Evolutionary conservation across 2,329 filamentous ascomycete species (phyloP).

Genomic region (Didymosphaeria variabile): DNA sequence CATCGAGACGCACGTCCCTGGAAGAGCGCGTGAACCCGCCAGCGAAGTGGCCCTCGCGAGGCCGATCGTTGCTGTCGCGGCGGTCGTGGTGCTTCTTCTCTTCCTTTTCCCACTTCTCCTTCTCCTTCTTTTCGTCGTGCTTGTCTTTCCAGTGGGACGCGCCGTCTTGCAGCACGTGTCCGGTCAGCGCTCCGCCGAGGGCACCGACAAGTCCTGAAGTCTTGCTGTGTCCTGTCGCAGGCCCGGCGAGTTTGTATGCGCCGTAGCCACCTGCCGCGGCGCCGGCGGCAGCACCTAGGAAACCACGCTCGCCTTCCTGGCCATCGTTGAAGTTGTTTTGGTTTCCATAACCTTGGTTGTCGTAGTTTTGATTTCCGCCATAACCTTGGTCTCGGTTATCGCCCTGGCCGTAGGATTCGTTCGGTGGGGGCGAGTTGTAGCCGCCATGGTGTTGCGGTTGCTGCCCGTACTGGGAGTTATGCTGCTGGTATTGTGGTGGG

Average conservation of each 20-base stretch:
- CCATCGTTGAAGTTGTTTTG: slow-evolving; percentile 12
- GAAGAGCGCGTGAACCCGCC: slow-evolving; percentile 37
- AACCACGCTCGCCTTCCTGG: slow-evolving; percentile 33
- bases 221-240: slow-evolving; percentile 34
- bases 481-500: slow-evolving; percentile 37
- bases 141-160: slow-evolving; percentile 36
- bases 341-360: slow-evolving; percentile 17
- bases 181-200: slow-evolving; percentile 35
- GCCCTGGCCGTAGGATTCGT: slow-evolving; percentile 6
- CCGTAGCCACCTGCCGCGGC: slow-evolving; percentile 39
- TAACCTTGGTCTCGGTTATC: slow-evolving; percentile 11
- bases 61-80: slow-evolving; percentile 19
- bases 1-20: slow-evolving; percentile 36
- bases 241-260: slow-evolving; percentile 35
- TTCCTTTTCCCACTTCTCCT: slow-evolving; percentile 30
- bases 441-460: slow-evolving; percentile 13
- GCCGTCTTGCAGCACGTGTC: slow-evolving; percentile 34
- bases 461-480: slow-evolving; percentile 33
- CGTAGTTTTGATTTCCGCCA: background rate
- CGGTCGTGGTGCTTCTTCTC: slow-evolving; percentile 22
- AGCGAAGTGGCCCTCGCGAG: slow-evolving; percentile 29
- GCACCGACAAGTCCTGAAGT: slow-evolving; percentile 35
- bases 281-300: slow-evolving; percentile 38
- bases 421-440: slow-evolving; percentile 10
- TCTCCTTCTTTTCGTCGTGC: slow-evolving; percentile 39